Evolutionary conservation across 78 protist species (phyloP), one percentile per base, ranked within the genome.

Genomic region (Dictyostelium brefeldianum): DNA sequence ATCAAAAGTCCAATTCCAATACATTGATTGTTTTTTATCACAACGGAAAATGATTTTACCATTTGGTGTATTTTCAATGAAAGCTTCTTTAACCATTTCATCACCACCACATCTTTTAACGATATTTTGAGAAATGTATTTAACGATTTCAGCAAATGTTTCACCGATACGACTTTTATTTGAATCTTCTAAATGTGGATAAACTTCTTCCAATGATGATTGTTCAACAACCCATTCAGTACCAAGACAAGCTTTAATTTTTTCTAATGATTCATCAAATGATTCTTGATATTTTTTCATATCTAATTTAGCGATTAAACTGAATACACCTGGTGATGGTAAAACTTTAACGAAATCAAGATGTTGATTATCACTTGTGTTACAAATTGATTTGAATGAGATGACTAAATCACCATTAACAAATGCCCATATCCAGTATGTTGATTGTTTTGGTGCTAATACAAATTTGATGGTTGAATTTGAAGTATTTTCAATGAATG

Each of bases 21-120:
- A 87, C 10, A 18, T 17, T 0, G 17, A 18, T 73, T 46, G 56
- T 80, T 87, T 87, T 59, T 25, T 36, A 22, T 17, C 48, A 56
- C 12, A 5, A 20, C 64, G 14, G 51, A 77, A 65, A n/a, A 87
- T 20, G 78, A 87, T 57, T 65, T 65, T 87, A n/a, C 22, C 27
- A 22, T 43, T 36, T 25, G 27, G 25, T 43, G 84, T 77, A 1
- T 36, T 64, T 77, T 87, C 93, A 54, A 43, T 29, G 70, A 87
- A 87, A 36, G 84, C 93, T 77, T 87, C 93, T 47, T 22, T 29
- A 25, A 77, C 79, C 93, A 87, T 87, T 22, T 74, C 84, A 62
- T 87, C 93, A 25, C 20, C 65, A 15, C 20, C 48, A 48, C 77
- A 77, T 65, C 93, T 57, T 47, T 87, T 77, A 4, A 12, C 27